Base-by-base conservation (phyloP, 2,329 filamentous ascomycete genomes). In the Claviceps africana region DNA sequence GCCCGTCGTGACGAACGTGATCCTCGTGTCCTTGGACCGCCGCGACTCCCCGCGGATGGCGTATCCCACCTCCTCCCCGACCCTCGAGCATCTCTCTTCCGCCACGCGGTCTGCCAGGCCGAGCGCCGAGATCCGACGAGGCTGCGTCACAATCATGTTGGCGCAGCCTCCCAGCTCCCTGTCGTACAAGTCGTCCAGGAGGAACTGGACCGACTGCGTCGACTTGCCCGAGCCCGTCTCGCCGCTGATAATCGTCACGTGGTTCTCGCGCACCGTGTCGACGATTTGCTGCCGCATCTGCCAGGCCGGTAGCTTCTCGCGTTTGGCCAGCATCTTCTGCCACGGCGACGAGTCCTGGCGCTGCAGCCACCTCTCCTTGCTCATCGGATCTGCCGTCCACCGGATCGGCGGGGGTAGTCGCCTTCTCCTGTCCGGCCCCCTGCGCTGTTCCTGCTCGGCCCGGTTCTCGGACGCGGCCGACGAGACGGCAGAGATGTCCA, bases 191-290 rank as follows among this genome's bases (percentile, higher is more conserved):
- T 97, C 88, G 61, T 98, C 93, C 1, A 98, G 75, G 44, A 98
- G 77, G 66, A 97, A 98, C 65, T 98, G 93, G 35, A 97, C 88
- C 2, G 88, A 93, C 66, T 98, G 93, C 0, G 93, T 97, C 48
- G 88, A 95, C 68, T 98, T 98, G 63, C 93, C 93, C 19, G 88
- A 95, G 51, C 93, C 93, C 4, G 93, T 98, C 69, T 97, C 93
- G 59, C 93, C 93, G 44, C 90, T 94, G 60, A 98, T 93, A 61
- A 98, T 96, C 1, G 88, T 95, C 49, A 98, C 89, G 66, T 96
- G 85, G 61, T 91, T 82, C 4, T 76, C 72, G 43, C 77, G 77
- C 48, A 98, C 86, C 0, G 86, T 85, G 21, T 78, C 67, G 10
- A 97, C 80, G 31, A 98, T 87, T 1, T 77, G 73, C 21, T 91